Base-by-base conservation (phyloP, 495 filamentous ascomycete genomes). In the Penicillium angulare region DNA sequence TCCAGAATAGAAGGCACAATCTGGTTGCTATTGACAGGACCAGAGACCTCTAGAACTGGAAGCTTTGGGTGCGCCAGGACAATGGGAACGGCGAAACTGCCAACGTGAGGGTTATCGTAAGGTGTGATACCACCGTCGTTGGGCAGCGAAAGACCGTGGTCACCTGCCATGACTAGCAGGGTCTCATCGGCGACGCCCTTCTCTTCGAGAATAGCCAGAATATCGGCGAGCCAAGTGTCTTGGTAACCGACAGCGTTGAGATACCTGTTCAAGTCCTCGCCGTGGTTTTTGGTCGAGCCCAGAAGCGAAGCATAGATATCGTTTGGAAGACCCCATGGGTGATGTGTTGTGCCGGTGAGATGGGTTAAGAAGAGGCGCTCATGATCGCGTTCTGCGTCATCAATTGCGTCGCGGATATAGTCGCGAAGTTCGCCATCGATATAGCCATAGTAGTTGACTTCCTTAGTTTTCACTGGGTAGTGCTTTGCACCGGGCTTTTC, bases 391-490 rank as follows among this genome's bases (percentile, higher is more conserved):
- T 77, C 71, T 0, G 76, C 75, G 3, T 68, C 59, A 21, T 71
- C 66, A 38, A 79, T 74, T 5, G 74, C 62, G 51, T 79, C 75
- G 6, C 70, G 62, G 27, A 79, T 64, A 45, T 79, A 78, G 5
- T 73, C 72, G 10, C 66, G 56, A 0, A 79, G 59, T 35, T 71
- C 68, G 0, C 61, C 67, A 50, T 79, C 76, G 3, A 71, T 59
- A 26, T 76, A 78, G 7, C 74, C 76, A 48, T 78, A 79, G 59
- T 78, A 79, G 42, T 79, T 79, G 15, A 73, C 49, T 47, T 77
- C 72, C 23, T 63, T 50, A 17, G 61, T 56, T n/a, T 63, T 67
- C 0, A 69, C 56, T 0, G 68, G 66, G 17, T 40, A 40, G 47
- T 70, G 62, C 50, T 71, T 73, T 6, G 74, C 71, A 0, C 56